These are phyloP conservation scores for Suhomyces bolitotheri DNA, from an alignment of 1,139 yeast genomes.

Conservation along the genomic window DNA sequence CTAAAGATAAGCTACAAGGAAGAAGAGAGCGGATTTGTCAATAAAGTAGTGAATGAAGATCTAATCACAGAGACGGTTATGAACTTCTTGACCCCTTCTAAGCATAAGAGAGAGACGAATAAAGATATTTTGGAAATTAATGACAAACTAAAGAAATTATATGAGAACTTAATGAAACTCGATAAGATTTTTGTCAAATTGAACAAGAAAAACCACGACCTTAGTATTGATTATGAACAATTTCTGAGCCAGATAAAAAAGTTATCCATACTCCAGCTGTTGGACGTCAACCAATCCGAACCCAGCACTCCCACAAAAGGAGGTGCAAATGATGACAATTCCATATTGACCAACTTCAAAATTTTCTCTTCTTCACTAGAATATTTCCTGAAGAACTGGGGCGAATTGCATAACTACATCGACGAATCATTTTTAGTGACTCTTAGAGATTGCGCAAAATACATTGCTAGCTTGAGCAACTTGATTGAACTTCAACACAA, in stretches of 20 bases:
- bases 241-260: conserved; percentile 71
- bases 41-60: conserved; percentile 56
- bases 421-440: conserved; percentile 84
- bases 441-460: conserved; percentile 84
- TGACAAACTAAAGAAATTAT: conserved; percentile 78
- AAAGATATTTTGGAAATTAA: conserved; percentile 82
- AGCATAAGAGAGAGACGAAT: conserved; percentile 63
- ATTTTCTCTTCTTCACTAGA: conserved; percentile 49
- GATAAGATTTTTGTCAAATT: conserved; percentile 78
- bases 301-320: conserved; percentile 14
- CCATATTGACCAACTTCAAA: conserved; percentile 34
- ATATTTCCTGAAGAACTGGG: conserved; percentile 49
- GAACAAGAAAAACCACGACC: conserved; percentile 69
- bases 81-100: conserved; percentile 84
- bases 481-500: conserved; percentile 85
- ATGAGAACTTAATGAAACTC: conserved; percentile 75
- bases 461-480: conserved; percentile 71
- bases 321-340: conserved; percentile 14
- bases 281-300: conserved; percentile 10
- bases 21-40: conserved; percentile 33
- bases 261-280: conserved; percentile 54
- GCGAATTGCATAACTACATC: conserved; percentile 52
- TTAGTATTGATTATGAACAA: conserved; percentile 70
- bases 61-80: conserved; percentile 80
- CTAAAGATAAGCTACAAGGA: conserved; percentile 43